phyloP scores from a whole-genome alignment of 2,329 filamentous ascomycete species.

The Septoria petroselini region DNA sequence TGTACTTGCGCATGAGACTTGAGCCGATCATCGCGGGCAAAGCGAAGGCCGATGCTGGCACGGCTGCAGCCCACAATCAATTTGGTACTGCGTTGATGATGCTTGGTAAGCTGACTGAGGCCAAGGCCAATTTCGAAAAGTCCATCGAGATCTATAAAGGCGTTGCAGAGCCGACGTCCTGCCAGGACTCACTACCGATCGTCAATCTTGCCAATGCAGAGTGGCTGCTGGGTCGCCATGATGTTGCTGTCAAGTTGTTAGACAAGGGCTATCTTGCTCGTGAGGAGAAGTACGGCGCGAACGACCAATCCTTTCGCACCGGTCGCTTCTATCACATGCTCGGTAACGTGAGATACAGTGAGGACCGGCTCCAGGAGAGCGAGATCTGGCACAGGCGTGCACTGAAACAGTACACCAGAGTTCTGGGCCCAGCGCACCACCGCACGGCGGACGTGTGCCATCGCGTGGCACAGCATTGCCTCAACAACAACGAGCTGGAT shows the following conservation, averaged over 20 bases:
- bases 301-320: constrained; percentile 8
- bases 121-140: neutral
- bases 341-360: constrained; percentile 11
- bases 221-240: constrained; percentile 1
- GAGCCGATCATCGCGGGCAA: neutral
- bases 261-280: neutral
- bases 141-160: constrained; percentile 5
- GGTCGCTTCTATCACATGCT: constrained; percentile 14
- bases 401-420: neutral
- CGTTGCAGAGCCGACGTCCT: neutral
- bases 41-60: neutral
- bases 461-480: constrained; percentile 6
- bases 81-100: constrained; percentile 12
- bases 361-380: neutral
- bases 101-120: neutral
- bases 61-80: constrained; percentile 9
- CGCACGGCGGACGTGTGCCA: constrained; percentile 14
- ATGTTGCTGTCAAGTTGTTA: neutral
- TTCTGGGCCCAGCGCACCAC: constrained; percentile 5
- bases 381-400: constrained; percentile 9
- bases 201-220: constrained; percentile 7
- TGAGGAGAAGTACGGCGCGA: constrained; percentile 6
- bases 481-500: neutral
- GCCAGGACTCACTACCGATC: constrained; percentile 4
- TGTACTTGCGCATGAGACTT: neutral